phyloP scores from a whole-genome alignment of 805 yeast species.

The Kodamaea neixiangensis region DNA sequence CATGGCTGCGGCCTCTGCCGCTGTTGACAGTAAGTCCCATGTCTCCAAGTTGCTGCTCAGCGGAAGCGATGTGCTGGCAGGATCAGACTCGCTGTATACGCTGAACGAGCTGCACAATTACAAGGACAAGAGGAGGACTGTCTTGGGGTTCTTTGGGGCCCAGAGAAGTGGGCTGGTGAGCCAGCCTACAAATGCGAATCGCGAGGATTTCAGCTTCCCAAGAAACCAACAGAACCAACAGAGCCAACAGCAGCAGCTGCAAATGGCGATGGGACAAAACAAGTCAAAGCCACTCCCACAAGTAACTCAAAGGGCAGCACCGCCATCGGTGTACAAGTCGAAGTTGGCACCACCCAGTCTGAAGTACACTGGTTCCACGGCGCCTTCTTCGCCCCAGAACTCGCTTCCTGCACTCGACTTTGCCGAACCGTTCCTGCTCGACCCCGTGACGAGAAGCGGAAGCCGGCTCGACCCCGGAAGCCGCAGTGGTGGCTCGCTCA shows the following conservation, averaged over 20 bases:
- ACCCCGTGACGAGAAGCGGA: not conserved
- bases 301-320: not conserved
- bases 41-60: constrained; percentile 19
- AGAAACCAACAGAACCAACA: not conserved
- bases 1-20: constrained; percentile 5
- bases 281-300: not conserved
- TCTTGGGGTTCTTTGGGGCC: not conserved
- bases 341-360: not conserved
- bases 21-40: constrained; percentile 16
- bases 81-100: constrained; percentile 33
- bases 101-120: constrained; percentile 24
- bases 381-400: not conserved
- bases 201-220: not conserved
- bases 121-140: constrained; percentile 8
- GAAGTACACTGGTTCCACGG: not conserved
- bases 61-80: constrained; percentile 38
- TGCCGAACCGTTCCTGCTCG: not conserved
- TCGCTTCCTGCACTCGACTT: not conserved
- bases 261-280: not conserved
- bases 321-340: not conserved
- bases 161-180: constrained; percentile 3
- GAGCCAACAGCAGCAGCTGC: not conserved
- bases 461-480: constrained; percentile 2
- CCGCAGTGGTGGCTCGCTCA: not conserved
- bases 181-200: not conserved